A percentile compares a stretch with the other conserved stretches of the same genome.
phyloP scores from a whole-genome alignment of 2,329 filamentous ascomycete species.

The Paraconiothyrium sp. region DNA sequence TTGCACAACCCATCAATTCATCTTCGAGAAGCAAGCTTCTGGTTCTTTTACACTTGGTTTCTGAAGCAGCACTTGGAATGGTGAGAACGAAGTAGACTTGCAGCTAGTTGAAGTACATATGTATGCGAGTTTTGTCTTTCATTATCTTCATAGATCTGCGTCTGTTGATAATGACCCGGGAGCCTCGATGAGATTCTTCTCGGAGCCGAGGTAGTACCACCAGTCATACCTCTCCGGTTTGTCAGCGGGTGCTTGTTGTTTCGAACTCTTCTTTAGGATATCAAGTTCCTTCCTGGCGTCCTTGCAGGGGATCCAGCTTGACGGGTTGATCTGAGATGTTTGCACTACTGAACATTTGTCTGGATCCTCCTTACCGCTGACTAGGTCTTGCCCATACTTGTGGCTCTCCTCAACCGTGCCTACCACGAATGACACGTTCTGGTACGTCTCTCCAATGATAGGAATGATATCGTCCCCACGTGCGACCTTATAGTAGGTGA shows the following conservation, averaged over 20 bases:
- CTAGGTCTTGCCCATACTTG: background rate
- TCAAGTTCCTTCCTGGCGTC: background rate
- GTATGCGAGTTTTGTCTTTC: no score
- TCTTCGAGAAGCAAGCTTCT: no score
- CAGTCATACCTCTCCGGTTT: slow-evolving; percentile 6
- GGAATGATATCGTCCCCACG: background rate
- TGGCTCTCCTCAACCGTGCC: background rate
- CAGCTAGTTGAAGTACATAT: no score
- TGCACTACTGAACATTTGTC: background rate
- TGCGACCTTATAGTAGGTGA: slow-evolving; percentile 1
- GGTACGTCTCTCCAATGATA: background rate
- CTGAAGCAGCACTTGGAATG: no score
- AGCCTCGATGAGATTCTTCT: background rate
- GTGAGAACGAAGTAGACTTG: no score
- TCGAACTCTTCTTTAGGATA: slow-evolving; percentile 5
- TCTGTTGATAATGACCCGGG: background rate
- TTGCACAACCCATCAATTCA: no score
- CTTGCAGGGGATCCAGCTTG: slow-evolving; percentile 7
- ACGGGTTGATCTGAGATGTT: background rate
- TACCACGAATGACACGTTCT: background rate
- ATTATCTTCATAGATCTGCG: no score
- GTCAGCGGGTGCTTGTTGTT: background rate
- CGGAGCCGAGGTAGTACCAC: background rate
- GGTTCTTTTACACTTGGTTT: no score
- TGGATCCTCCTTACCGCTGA: background rate